phyloP scores from a whole-genome alignment of 495 filamentous ascomycete genomes.

The Xylona heveae region DNA sequence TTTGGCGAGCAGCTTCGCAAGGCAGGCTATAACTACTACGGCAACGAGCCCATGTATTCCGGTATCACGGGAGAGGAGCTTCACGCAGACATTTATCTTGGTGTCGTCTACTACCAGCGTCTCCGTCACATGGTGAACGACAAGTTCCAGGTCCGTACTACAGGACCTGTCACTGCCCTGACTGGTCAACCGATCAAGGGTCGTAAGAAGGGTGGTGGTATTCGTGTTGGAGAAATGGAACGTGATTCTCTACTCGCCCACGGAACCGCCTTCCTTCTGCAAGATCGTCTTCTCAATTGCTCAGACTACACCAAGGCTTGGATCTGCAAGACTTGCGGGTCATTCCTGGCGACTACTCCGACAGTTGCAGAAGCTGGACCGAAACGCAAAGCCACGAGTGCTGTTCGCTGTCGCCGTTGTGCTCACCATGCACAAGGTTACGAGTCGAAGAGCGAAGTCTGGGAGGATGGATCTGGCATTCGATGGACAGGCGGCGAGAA shows the following conservation, averaged over 20 bases:
- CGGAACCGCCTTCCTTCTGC: conserved; percentile 81
- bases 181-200: conserved; percentile 97
- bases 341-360: conserved; percentile 65
- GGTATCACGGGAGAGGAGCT: conserved; percentile 92
- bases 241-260: conserved; percentile 86
- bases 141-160: conserved; percentile 96
- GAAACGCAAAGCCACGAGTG: conserved; percentile 24
- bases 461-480: conserved; percentile 75
- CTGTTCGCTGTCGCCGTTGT: conserved; percentile 66
- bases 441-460: conserved; percentile 43
- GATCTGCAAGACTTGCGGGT: conserved; percentile 75
- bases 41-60: conserved; percentile 94
- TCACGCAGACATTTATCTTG: conserved; percentile 86
- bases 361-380: conserved; percentile 33
- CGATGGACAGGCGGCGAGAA: conserved; percentile 74
- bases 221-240: conserved; percentile 98
- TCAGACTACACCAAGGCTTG: conserved; percentile 73
- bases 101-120: conserved; percentile 93
- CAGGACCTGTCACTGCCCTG: conserved; percentile 66
- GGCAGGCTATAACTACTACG: conserved; percentile 94
- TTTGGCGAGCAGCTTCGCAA: conserved; percentile 87
- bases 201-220: conserved; percentile 85
- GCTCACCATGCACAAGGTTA: conserved; percentile 20
- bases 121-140: conserved; percentile 99
- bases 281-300: conserved; percentile 92